Base-by-base conservation (phyloP, 257 asterid species). In the Pogostemon cablin region DNA sequence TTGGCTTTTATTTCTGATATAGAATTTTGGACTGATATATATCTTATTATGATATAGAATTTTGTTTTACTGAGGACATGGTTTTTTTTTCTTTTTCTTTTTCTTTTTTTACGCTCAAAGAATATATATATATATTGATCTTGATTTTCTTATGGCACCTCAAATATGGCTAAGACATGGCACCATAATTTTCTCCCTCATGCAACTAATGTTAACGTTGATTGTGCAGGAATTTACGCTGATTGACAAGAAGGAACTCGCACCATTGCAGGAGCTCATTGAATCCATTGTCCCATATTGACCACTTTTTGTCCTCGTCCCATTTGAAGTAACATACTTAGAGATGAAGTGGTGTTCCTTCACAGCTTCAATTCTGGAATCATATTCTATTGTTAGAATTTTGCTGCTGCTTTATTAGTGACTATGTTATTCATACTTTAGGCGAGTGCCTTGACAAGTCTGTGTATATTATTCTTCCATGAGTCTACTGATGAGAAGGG, bases 241-340 rank as follows among this genome's bases (percentile, higher is more conserved):
- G 86, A 89, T 89, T 43, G 98, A 92, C 81, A 92, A 87, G 89
- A 89, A 87, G 86, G 98, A 92, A 81, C 90, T 92, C 15, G 98
- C 98, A 65, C 98, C 96, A 39, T 89, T 92, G 67, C 93, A 89
- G 77, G 96, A 92, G 79, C 95, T 89, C 77, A 85, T 92, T 75
- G 96, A 92, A 71, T 86, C 96, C 71, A 80, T 91, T 11, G 89
- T 89, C 71, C 96, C 96, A 41, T 86, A 78, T 74, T 91, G 77
- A 83, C 76, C 75, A 65, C 35, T 7, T 67, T 25, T 65, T 8
- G 8, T 6, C 64, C 65, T 72, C 42, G 53, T 48, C 59, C 52
- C 44, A 68, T 67, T 37, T 10, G 66, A 75, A 73, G 67, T 71
- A 79, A 77, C 65, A 38, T 55, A 57, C 58, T 55, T 57, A 62